Percentiles rank a stretch among this genome's conserved stretches.
Conservation (phyloP, 768 basidiomycete genomes). For the Imleria badia region DNA sequence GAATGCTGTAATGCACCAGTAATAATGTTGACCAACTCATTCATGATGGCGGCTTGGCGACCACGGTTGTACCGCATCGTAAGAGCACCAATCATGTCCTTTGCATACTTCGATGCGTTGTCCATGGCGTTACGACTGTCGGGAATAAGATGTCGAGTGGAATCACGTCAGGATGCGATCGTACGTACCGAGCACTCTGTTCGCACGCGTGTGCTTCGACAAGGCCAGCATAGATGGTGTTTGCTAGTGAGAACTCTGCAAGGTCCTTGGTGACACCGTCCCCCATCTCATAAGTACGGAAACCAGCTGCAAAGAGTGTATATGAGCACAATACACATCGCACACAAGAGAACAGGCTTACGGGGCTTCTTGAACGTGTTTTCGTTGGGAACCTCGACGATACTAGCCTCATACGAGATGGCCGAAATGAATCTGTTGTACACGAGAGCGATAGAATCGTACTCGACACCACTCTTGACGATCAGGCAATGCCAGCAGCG, state of each 20-base stretch:
- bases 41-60: conserved; percentile 96
- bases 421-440: conserved; percentile 89
- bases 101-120: conserved; percentile 98
- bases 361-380: conserved; percentile 78
- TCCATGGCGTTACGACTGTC: conserved; percentile 95
- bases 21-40: conserved; percentile 91
- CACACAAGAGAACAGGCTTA: conserved; percentile 34
- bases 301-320: conserved; percentile 55
- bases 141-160: not conserved
- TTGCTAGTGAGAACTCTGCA: conserved; percentile 93
- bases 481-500: conserved; percentile 89
- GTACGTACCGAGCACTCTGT: conserved; percentile 76
- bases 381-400: conserved; percentile 79
- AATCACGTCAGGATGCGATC: too few species aligned
- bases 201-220: conserved; percentile 96
- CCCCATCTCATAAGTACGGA: conserved; percentile 96
- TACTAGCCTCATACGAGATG: conserved; percentile 81
- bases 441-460: conserved; percentile 79
- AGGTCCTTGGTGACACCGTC: conserved; percentile 94
- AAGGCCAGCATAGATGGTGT: conserved; percentile 92
- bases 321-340: conserved; percentile 1
- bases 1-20: conserved; percentile 83
- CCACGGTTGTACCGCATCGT: conserved; percentile 98
- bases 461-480: conserved; percentile 78
- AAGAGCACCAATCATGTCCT: conserved; percentile 84